Evolutionary conservation across 345 rosid genomes (phyloP).

Genomic region (Stellera chamaejasme): DNA sequence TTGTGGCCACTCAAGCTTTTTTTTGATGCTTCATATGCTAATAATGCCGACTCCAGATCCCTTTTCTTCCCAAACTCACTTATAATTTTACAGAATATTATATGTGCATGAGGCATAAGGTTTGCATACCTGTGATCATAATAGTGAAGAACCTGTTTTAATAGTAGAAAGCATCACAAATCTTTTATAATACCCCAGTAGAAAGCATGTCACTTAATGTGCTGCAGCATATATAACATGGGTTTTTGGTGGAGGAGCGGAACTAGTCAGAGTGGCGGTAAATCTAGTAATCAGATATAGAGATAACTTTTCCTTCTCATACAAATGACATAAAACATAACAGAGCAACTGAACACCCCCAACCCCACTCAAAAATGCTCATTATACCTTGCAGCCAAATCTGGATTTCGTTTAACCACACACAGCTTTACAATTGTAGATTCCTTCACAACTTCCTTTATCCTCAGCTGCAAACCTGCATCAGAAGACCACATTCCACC

Average conservation of each 20-base stretch:
- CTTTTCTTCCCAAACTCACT: constrained; percentile 69
- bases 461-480: constrained; percentile 55
- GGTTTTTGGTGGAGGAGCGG: no score
- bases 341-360: background rate
- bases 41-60: constrained; percentile 65
- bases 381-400: constrained; percentile 64
- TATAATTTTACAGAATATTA: constrained; percentile 54
- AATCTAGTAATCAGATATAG: no score
- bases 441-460: constrained; percentile 60
- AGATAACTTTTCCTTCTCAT: no score
- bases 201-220: no score
- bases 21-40: constrained; percentile 60
- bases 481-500: constrained; percentile 15
- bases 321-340: no score
- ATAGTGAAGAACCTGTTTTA: constrained; percentile 15
- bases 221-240: no score
- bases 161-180: background rate
- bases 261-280: no score
- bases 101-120: constrained; percentile 56
- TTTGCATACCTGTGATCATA: constrained; percentile 56
- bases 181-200: no score
- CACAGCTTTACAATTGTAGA: constrained; percentile 42
- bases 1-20: constrained; percentile 43
- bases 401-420: constrained; percentile 45
- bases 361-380: background rate